Base-by-base conservation (phyloP, 768 basidiomycete species). In the Piloderma croceum region DNA sequence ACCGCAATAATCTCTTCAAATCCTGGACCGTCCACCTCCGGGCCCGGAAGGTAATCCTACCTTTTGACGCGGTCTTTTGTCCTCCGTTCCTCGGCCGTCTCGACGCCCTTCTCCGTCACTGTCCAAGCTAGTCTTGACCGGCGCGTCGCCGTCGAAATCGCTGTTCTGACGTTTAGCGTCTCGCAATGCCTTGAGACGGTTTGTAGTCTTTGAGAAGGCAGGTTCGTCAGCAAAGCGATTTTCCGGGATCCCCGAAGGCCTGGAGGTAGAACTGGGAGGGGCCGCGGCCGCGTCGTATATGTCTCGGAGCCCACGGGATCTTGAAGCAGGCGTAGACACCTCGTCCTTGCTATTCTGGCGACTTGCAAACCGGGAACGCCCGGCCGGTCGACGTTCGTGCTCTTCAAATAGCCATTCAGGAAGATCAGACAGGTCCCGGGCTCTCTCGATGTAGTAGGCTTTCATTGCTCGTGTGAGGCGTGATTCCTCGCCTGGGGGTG, bases 361-460 rank as follows among this genome's bases (percentile, higher is more conserved):
- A 33, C 41, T 38, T 18, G 38, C 33, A 31, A 42, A 45, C 22
- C 54, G 53, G 22, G 34, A 27, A 24, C 36, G 39, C 35, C 45
- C 43, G 39, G 42, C 32, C 31, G 42, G 50, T 43, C 66, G 65
- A 31, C 76, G 70, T 50, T 83, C 80, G 31, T 60, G 65, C 40
- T 72, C 76, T 32, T 70, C 70, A 42, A 83, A 83, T 13, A 85
- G 67, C 82, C 81, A 83, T 6, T 67, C 60, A 7, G 83, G 81
- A 15, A 84, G 68, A 51, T 83, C 80, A 21, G 68, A 50, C 7
- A 71, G 74, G 25, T 69, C 63, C 19, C 68, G 68, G 17, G 79
- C 80, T 54, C 79, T 78, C 20, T 69, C 70, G 35, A 81, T 67
- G 49, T 83, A 75, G 53, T 83, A 83, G 1, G 76, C 73, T 53